These are phyloP conservation scores for Paspalum vaginatum DNA, from an alignment of 176 grass and related monocot genomes.

Conservation along the genomic window DNA sequence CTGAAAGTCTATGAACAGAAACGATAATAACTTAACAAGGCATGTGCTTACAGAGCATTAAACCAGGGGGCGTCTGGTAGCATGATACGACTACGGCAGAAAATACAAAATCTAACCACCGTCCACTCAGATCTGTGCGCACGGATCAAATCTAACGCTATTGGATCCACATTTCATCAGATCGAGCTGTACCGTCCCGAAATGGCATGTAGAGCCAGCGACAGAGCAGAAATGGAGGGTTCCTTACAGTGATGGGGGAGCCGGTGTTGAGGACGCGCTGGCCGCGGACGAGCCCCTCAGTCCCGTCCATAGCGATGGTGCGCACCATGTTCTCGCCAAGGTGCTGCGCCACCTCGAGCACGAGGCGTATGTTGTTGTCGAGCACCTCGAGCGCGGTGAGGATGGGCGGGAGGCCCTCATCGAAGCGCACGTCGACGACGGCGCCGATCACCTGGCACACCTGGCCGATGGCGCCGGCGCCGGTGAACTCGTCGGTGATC, in stretches of 20 bases:
- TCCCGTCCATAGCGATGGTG: constrained; percentile 99
- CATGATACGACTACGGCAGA: not conserved
- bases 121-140: constrained; percentile 1
- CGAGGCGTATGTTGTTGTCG: constrained; percentile 91
- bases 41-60: not conserved
- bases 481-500: constrained; percentile 98
- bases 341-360: constrained; percentile 96
- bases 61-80: not conserved
- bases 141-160: constrained; percentile 15
- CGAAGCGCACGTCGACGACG: constrained; percentile 92
- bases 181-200: constrained; percentile 19
- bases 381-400: constrained; percentile 97
- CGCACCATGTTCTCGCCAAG: constrained; percentile 93
- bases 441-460: constrained; percentile 98
- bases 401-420: constrained; percentile 93
- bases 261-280: constrained; percentile 97
- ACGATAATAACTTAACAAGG: not conserved
- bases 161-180: constrained; percentile 36
- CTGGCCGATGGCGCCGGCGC: constrained; percentile 83
- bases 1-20: too few species aligned
- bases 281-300: constrained; percentile 92
- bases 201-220: not conserved
- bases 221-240: not conserved
- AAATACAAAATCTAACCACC: not conserved
- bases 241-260: constrained; percentile 91